Evolutionary conservation across 345 rosid genomes (phyloP).

Genomic region (Trapa incisa): DNA sequence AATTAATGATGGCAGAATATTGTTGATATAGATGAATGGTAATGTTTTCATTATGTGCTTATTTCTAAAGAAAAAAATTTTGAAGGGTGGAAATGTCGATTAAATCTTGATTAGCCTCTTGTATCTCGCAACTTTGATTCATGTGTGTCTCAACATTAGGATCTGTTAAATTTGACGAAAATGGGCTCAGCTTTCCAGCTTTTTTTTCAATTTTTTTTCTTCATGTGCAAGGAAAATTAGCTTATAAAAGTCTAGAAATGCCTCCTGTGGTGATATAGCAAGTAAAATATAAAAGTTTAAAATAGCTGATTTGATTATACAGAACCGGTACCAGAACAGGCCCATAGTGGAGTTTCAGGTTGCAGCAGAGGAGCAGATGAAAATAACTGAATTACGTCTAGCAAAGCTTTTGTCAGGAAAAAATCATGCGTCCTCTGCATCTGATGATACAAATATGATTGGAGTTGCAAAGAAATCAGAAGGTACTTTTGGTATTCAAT

Average conservation of each 20-base stretch:
- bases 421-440: conserved; percentile 17
- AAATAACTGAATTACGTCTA: conserved; percentile 70
- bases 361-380: conserved; percentile 90
- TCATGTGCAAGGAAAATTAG: neutral
- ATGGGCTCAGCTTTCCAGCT: neutral
- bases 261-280: neutral
- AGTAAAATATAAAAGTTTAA: neutral
- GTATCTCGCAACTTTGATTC: neutral
- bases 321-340: conserved; percentile 68
- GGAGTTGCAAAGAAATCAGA: conserved; percentile 30
- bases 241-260: neutral
- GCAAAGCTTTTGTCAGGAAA: conserved; percentile 53
- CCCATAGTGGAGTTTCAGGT: conserved; percentile 71
- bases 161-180: neutral
- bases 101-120: neutral
- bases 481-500: conserved; percentile 29
- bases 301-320: conserved; percentile 1
- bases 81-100: neutral
- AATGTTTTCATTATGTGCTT: neutral
- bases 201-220: neutral
- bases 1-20: neutral
- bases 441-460: conserved; percentile 14
- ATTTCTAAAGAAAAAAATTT: neutral
- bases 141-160: neutral
- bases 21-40: neutral